Evolutionary conservation across 805 yeast genomes (phyloP).

Genomic region (Lachancea dasiensis): DNA sequence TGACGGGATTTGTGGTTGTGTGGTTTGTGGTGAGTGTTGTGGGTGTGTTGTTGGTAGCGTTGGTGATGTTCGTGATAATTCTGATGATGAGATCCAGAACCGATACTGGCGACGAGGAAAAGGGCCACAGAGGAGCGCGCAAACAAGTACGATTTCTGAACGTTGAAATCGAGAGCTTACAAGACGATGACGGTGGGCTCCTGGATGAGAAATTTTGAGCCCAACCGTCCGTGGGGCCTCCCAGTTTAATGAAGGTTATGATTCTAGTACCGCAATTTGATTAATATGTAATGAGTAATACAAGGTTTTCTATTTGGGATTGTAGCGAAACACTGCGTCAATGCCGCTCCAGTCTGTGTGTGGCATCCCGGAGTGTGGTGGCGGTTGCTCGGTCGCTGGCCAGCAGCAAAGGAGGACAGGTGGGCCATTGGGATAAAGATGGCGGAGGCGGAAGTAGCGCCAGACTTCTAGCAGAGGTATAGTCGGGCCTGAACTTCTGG

Average conservation of each 20-base stretch:
- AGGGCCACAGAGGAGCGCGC: neutral
- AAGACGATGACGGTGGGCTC: too few relatives aligned
- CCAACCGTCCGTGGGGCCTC: too few relatives aligned
- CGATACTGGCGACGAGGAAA: slow-evolving; percentile 5
- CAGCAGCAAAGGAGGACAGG: slow-evolving; percentile 7
- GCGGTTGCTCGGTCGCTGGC: slow-evolving; percentile 6
- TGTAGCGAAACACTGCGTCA: too few relatives aligned
- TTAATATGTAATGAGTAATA: neutral
- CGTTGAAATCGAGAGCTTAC: neutral
- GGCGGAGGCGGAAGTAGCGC: slow-evolving; percentile 13
- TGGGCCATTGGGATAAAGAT: slow-evolving; percentile 9
- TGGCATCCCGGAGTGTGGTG: slow-evolving; percentile 7
- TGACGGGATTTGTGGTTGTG: slow-evolving; percentile 6
- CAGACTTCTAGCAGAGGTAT: slow-evolving; percentile 1
- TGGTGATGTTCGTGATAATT: slow-evolving; percentile 4
- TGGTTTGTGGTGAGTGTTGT: slow-evolving; percentile 11
- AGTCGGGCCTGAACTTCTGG: slow-evolving; percentile 4
- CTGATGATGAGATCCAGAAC: slow-evolving; percentile 3
- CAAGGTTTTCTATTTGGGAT: too few relatives aligned
- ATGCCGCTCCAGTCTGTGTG: slow-evolving; percentile 6
- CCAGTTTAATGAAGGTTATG: neutral
- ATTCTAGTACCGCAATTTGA: neutral
- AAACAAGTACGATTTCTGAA: too few relatives aligned
- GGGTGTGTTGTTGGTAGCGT: slow-evolving; percentile 6
- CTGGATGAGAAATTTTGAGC: too few relatives aligned